Evolutionary conservation across 2,329 filamentous ascomycete species (phyloP).

Genomic region (Pseudocercospora musae): DNA sequence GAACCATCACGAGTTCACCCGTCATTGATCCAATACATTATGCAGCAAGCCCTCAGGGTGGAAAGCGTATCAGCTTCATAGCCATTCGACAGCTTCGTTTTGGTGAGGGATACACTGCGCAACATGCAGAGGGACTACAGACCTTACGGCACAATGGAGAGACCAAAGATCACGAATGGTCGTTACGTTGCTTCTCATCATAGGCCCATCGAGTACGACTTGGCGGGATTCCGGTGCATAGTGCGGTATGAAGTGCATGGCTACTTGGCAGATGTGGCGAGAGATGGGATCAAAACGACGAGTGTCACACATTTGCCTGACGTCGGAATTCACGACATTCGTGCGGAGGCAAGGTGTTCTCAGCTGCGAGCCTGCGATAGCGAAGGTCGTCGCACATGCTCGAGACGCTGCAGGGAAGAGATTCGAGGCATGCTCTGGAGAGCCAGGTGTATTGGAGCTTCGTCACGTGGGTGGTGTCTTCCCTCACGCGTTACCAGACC

Average conservation of each 20-base stretch:
- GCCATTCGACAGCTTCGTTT: neutral
- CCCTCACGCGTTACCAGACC: neutral
- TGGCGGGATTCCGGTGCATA: conserved; percentile 52
- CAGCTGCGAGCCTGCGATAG: neutral
- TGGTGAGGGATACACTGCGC: neutral
- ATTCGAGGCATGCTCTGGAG: neutral
- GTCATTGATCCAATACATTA: neutral
- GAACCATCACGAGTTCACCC: too few relatives aligned
- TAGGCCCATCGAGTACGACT: conserved; percentile 56
- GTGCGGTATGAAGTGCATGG: conserved; percentile 60
- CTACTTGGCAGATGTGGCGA: conserved; percentile 39
- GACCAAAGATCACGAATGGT: conserved; percentile 26
- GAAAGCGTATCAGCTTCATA: neutral
- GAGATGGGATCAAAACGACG: neutral
- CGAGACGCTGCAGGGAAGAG: neutral
- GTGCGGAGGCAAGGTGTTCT: conserved; percentile 28
- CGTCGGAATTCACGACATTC: conserved; percentile 41
- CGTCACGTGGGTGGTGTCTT: neutral
- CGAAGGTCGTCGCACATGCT: neutral
- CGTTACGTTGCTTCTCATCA: conserved; percentile 57
- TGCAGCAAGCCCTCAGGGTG: too few relatives aligned
- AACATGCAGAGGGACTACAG: neutral
- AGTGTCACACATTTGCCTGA: conserved; percentile 19
- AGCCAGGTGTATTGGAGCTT: neutral
- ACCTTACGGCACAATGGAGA: conserved; percentile 35